These are phyloP conservation scores for Calonectria henricotiae DNA, from an alignment of 2,329 filamentous ascomycete genomes.

Conservation along the genomic window DNA sequence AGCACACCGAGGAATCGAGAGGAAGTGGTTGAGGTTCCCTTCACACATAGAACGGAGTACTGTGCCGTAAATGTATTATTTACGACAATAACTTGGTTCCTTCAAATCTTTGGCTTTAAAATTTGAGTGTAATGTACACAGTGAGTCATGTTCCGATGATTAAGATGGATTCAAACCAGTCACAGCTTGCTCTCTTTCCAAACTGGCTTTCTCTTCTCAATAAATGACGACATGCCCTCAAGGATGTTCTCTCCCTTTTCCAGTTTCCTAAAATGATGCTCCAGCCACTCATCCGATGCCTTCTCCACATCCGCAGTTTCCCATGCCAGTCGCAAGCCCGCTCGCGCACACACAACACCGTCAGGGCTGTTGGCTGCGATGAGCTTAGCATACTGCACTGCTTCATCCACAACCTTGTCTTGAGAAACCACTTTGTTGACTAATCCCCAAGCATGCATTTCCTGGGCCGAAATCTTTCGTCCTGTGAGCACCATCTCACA, in stretches of 20 bases:
- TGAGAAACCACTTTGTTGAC: slow-evolving; percentile 38
- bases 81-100: too few species aligned
- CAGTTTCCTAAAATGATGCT: slow-evolving; percentile 60
- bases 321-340: slow-evolving; percentile 58
- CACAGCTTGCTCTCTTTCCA: slow-evolving; percentile 29
- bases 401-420: slow-evolving; percentile 42
- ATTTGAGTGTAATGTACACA: neutral
- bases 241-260: slow-evolving; percentile 63
- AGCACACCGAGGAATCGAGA: slow-evolving; percentile 14
- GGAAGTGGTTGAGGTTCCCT: neutral
- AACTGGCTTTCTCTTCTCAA: slow-evolving; percentile 58
- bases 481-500: slow-evolving; percentile 51
- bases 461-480: slow-evolving; percentile 42
- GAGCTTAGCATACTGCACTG: slow-evolving; percentile 51
- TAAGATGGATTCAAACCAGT: neutral
- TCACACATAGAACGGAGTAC: too few species aligned
- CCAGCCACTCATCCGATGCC: slow-evolving; percentile 58
- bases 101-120: too few species aligned
- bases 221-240: slow-evolving; percentile 67
- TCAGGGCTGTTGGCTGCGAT: slow-evolving; percentile 56
- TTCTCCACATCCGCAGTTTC: slow-evolving; percentile 59
- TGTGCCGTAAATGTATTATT: too few species aligned
- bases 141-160: too few species aligned
- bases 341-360: slow-evolving; percentile 58
- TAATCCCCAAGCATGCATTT: slow-evolving; percentile 50